Conservation (phyloP, 2,329 filamentous ascomycete species). For the Aspergillus thermomutatus region DNA sequence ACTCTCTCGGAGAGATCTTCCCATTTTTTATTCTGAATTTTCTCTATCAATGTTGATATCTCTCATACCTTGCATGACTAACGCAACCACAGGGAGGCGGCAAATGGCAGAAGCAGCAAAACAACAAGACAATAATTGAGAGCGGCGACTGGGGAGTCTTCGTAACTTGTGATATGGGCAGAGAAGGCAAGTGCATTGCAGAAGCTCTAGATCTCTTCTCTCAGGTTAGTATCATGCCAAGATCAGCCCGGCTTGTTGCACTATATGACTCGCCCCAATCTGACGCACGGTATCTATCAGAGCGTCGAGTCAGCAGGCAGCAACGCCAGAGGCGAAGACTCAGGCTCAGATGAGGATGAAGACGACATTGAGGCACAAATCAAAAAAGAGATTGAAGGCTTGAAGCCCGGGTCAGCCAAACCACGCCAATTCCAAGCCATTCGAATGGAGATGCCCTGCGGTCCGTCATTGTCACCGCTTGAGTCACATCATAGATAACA, state of each 20-base stretch:
- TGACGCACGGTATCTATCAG: conserved; percentile 10
- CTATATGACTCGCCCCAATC: background rate
- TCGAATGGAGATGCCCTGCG: conserved; percentile 51
- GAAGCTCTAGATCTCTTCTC: conserved; percentile 58
- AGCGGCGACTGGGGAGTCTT: conserved; percentile 60
- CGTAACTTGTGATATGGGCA: conserved; percentile 60
- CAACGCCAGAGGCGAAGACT: conserved; percentile 24
- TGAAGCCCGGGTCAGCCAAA: conserved; percentile 47
- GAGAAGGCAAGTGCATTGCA: conserved; percentile 56
- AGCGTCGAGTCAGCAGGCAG: conserved; percentile 14
- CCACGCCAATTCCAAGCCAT: conserved; percentile 51
- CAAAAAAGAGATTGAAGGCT: conserved; percentile 53
- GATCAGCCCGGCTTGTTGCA: background rate
- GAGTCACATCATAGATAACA: conserved; percentile 12
- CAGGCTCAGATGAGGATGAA: conserved; percentile 31
- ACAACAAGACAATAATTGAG: conserved; percentile 29
- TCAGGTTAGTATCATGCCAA: conserved; percentile 41
- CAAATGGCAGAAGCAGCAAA: conserved; percentile 29
- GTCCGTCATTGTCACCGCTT: conserved; percentile 23
- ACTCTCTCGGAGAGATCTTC: background rate
- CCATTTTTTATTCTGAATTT: background rate
- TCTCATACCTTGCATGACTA: background rate
- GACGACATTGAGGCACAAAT: conserved; percentile 61
- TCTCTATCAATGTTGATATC: background rate
- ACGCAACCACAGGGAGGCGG: conserved; percentile 21